A percentile compares a stretch with the other conserved stretches of the same genome.
Evolutionary conservation across 176 grass and related monocot species (phyloP).

Genomic region (Carex littledalei): DNA sequence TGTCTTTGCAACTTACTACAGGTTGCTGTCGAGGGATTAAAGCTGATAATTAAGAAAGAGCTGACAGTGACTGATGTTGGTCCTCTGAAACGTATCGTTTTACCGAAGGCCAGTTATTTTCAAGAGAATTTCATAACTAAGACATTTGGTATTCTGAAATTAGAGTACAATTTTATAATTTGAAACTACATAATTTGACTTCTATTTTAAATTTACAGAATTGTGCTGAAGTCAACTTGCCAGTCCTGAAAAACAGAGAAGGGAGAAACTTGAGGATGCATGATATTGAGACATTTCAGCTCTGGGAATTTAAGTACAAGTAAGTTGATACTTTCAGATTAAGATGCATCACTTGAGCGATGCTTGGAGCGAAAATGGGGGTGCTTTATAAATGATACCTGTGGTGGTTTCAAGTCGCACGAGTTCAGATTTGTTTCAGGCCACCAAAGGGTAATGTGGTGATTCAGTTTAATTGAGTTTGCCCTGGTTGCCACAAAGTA

Average conservation of each 20-base stretch:
- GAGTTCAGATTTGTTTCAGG: background rate
- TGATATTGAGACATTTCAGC: conserved; percentile 57
- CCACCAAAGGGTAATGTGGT: background rate
- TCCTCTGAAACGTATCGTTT: conserved; percentile 79
- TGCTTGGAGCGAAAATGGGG: background rate
- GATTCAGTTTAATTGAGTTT: background rate
- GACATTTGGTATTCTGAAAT: background rate
- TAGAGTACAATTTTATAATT: background rate
- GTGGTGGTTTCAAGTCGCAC: background rate
- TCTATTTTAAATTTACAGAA: conserved; percentile 46
- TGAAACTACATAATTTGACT: background rate
- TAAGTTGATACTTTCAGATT: conserved; percentile 11
- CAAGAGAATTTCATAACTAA: conserved; percentile 2
- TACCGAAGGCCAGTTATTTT: conserved; percentile 69
- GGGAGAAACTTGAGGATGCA: conserved; percentile 67
- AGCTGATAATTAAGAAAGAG: conserved; percentile 80
- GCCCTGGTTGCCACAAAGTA: background rate
- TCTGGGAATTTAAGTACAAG: conserved; percentile 96
- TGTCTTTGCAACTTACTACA: conserved; percentile 30
- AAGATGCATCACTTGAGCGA: background rate
- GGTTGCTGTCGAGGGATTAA: conserved; percentile 60
- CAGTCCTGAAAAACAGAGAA: conserved; percentile 56
- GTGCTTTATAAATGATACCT: background rate
- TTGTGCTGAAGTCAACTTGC: conserved; percentile 73
- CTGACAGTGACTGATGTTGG: conserved; percentile 78